phyloP scores from a whole-genome alignment of 106 monocot genomes.

The Allium cepa region DNA sequence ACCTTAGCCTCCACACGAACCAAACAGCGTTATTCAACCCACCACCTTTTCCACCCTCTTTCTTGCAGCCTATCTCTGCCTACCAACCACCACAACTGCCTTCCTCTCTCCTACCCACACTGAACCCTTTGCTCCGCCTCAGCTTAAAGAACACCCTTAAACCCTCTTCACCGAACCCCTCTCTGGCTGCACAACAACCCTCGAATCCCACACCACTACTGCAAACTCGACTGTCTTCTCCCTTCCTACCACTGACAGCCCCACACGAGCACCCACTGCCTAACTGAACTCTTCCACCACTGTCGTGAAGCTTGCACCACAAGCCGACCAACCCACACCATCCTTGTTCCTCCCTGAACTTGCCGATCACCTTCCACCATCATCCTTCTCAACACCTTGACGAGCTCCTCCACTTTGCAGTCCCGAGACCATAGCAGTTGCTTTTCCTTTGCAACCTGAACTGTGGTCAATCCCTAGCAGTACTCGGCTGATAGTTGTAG shows the following conservation, averaged over 20 bases:
- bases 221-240: background rate
- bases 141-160: too few species aligned
- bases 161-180: background rate
- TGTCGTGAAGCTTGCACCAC: background rate
- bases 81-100: too few species aligned
- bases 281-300: background rate
- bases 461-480: too few species aligned
- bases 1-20: too few species aligned
- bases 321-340: background rate
- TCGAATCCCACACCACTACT: background rate
- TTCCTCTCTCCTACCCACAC: too few species aligned
- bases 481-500: too few species aligned
- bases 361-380: background rate
- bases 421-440: too few species aligned
- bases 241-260: background rate
- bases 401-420: conserved; percentile 3
- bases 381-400: background rate
- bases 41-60: too few species aligned
- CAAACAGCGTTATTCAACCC: too few species aligned
- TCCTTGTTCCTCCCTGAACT: background rate
- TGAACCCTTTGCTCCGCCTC: too few species aligned
- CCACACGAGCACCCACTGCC: background rate
- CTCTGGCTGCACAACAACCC: background rate
- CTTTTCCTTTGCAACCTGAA: too few species aligned
- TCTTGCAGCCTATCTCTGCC: too few species aligned